Evolutionary conservation across 2,329 filamentous ascomycete genomes (phyloP).

Genomic region (Aspergillus caelatus): DNA sequence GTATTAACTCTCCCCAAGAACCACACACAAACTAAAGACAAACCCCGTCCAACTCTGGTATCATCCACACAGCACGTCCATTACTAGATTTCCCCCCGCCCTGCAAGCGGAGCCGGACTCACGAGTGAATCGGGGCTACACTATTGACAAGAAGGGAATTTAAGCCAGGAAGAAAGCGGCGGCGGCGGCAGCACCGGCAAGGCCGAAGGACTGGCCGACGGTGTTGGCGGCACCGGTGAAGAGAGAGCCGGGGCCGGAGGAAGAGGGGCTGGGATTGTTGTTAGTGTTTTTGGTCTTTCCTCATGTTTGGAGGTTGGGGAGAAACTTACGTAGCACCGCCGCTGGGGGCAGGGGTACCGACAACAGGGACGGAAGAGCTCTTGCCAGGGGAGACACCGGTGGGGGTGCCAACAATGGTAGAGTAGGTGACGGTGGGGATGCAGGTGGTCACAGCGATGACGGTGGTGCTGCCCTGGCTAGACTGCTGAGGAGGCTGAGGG

Average conservation of each 20-base stretch:
- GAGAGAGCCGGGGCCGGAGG: slow-evolving; percentile 20
- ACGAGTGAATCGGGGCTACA: slow-evolving; percentile 28
- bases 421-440: slow-evolving; percentile 35
- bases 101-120: slow-evolving; percentile 5
- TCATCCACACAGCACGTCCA: slow-evolving; percentile 9
- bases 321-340: slow-evolving; percentile 23
- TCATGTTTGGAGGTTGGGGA: background rate
- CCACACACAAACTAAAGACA: slow-evolving; percentile 24
- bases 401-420: slow-evolving; percentile 23
- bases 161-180: slow-evolving; percentile 38
- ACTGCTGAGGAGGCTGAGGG: slow-evolving; percentile 17
- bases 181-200: slow-evolving; percentile 35
- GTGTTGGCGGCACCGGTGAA: slow-evolving; percentile 36
- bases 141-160: slow-evolving; percentile 33
- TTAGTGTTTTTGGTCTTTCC: background rate
- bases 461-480: slow-evolving; percentile 21
- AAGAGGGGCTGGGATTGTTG: slow-evolving; percentile 16
- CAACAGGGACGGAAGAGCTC: slow-evolving; percentile 20
- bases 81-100: slow-evolving; percentile 5
- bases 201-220: slow-evolving; percentile 31
- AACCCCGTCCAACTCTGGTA: slow-evolving; percentile 14
- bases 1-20: slow-evolving; percentile 24
- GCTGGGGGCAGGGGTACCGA: slow-evolving; percentile 18
- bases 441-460: slow-evolving; percentile 37
- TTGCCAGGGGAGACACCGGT: slow-evolving; percentile 13